phyloP scores from a whole-genome alignment of 192 early-diverging fungal species.

The Coemansia sp. region DNA sequence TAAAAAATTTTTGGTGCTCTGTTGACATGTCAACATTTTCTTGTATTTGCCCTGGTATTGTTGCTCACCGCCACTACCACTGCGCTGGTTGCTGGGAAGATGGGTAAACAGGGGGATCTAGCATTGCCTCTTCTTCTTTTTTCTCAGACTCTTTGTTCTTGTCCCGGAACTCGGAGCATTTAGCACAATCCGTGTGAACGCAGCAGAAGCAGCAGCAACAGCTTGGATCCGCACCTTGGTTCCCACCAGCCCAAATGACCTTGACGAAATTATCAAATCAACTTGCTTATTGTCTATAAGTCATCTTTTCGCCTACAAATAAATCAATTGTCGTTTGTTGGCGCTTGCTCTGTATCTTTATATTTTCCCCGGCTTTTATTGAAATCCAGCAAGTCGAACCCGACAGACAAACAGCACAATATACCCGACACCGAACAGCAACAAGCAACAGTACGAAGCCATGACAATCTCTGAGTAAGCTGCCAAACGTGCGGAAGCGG shows the following conservation, averaged over 20 bases:
- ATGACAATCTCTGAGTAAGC: too few relatives aligned
- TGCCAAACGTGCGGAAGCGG: too few relatives aligned
- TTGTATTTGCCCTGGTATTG: background rate
- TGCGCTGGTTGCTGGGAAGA: background rate
- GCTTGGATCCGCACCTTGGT: background rate
- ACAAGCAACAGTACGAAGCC: too few relatives aligned
- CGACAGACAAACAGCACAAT: too few relatives aligned
- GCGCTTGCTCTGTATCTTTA: too few relatives aligned
- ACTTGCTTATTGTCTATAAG: too few relatives aligned
- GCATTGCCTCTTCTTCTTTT: background rate
- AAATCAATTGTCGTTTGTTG: too few relatives aligned
- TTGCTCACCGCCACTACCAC: background rate
- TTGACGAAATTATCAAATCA: background rate
- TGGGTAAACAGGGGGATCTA: background rate
- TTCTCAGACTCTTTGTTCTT: background rate
- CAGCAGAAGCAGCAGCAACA: background rate
- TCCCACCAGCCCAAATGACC: background rate
- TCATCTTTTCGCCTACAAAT: too few relatives aligned
- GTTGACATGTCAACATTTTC: background rate
- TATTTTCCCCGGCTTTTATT: too few relatives aligned
- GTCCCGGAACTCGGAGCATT: background rate
- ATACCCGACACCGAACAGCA: too few relatives aligned
- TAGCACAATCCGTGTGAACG: slow-evolving; percentile 3
- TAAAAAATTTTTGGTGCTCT: background rate
- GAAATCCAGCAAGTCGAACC: too few relatives aligned